Conservation (phyloP, 192 early-diverging fungal genomes). For the Mycoemilia scoparia region DNA sequence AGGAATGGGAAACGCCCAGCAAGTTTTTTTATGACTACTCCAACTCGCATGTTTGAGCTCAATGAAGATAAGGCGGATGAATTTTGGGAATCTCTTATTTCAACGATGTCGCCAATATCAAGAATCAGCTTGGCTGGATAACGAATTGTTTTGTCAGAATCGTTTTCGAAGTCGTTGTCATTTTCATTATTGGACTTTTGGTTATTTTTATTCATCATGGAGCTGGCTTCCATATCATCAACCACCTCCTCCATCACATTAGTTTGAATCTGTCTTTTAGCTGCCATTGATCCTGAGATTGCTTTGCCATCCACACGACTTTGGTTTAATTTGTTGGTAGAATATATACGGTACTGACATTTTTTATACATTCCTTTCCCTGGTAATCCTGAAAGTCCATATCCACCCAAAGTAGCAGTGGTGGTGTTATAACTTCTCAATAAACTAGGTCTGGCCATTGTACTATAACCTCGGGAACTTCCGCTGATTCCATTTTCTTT, state of each 20-base stretch:
- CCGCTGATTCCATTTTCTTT: no score
- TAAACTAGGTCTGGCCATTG: no score
- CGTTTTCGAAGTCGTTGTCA: not conserved
- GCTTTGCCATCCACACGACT: no score
- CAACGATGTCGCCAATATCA: constrained; percentile 19
- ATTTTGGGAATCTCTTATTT: constrained; percentile 5
- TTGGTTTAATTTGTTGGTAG: no score
- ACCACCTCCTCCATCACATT: constrained; percentile 5
- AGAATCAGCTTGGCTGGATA: constrained; percentile 13
- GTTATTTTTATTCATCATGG: constrained; percentile 2
- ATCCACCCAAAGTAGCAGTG: no score
- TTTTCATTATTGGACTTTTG: constrained; percentile 4
- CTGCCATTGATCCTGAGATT: not conserved
- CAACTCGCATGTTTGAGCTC: not conserved
- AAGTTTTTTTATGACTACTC: constrained; percentile 13
- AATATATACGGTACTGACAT: no score
- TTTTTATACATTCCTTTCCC: no score
- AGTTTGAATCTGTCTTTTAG: not conserved
- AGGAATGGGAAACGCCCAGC: constrained; percentile 23
- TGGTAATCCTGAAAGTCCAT: no score
- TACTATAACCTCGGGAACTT: no score
- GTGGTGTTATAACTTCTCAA: no score
- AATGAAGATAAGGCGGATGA: not conserved
- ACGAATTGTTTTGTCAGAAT: no score
- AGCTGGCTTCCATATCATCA: not conserved